Base-by-base conservation (phyloP, 371 early-diverging fungal species). In the Apophysomyces trapeziformis region DNA sequence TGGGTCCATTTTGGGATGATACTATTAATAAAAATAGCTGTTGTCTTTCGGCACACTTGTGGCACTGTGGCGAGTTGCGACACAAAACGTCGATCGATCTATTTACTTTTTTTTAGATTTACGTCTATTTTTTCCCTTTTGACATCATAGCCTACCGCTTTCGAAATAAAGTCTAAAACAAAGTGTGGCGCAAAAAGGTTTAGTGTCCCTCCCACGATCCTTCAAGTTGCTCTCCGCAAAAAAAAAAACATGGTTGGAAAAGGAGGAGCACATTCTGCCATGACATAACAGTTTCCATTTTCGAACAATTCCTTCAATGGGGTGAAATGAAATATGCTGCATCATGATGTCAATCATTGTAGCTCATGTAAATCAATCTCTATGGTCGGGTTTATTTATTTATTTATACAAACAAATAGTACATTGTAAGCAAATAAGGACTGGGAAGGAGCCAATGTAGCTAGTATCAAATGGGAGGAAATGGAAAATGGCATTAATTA, bases 331-430 rank as follows among this genome's bases (percentile, higher is more conserved):
- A 21, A 5, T 0, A 50, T 50, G 47, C 47, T 47, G 54, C 21
- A 21, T 21, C 9, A 50, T 21, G 21, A 50, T 50, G 9, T 21
- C 54, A 41, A 39, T 16, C 32, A 41, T 56, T 16, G 56, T 46
- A 18, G 50, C 63, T 38, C 56, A 57, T 41, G 41, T 13, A 41
- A 8, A 41, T 41, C 1, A 16, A 50, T 50, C 16, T 50, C 54
- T 18, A 50, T 50, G 9, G 21, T 21, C 7, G n/a, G 32, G 32
- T 26, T 26, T 26, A 26, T 50, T 18, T 50, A 21, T 5, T 50
- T 50, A 50, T 50, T 50, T 50, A 21, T 50, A 50, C 54, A 50
- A 21, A 50, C 54, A 50, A 50, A 63, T 63, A 35, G 38, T 63
- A 63, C 50, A 50, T 37, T 46, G 62, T 62, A 62, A 36, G 50